Evolutionary conservation across 2,329 filamentous ascomycete species (phyloP).

Genomic region (Venturia nashicola): DNA sequence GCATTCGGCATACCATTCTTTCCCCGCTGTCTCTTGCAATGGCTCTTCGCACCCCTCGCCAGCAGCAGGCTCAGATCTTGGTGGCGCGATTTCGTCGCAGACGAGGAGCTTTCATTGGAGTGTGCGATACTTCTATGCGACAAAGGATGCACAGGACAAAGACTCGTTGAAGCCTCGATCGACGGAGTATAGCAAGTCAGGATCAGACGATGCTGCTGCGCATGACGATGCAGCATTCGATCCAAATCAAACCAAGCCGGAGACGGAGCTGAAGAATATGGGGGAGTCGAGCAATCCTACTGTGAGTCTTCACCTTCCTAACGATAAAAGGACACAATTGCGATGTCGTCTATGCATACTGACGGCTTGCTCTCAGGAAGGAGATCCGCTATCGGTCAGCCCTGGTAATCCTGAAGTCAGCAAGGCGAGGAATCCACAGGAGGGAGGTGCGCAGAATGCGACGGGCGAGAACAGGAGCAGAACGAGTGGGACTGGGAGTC

Average conservation of each 20-base stretch:
- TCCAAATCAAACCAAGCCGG: slow-evolving; percentile 53
- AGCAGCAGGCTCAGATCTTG: neutral
- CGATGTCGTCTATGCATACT: neutral
- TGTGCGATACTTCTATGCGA: slow-evolving; percentile 14
- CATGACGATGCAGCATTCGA: slow-evolving; percentile 55
- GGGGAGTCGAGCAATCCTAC: neutral
- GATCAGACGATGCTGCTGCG: slow-evolving; percentile 45
- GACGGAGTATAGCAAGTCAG: slow-evolving; percentile 57
- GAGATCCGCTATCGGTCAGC: slow-evolving; percentile 45
- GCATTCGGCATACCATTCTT: neutral
- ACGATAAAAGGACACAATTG: neutral
- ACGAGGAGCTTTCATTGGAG: neutral
- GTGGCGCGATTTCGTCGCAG: neutral
- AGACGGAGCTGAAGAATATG: slow-evolving; percentile 38
- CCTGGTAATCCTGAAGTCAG: slow-evolving; percentile 49
- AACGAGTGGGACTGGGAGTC: slow-evolving; percentile 23
- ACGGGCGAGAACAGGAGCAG: slow-evolving; percentile 18
- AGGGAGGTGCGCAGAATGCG: neutral
- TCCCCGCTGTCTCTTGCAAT: neutral
- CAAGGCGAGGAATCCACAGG: slow-evolving; percentile 27
- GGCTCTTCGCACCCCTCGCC: neutral
- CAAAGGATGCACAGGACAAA: slow-evolving; percentile 34
- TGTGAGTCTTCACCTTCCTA: neutral
- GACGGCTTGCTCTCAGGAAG: slow-evolving; percentile 14
- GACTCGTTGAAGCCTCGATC: slow-evolving; percentile 52